Percentiles rank a stretch among this genome's conserved stretches.
Evolutionary conservation across 2,329 filamentous ascomycete genomes (phyloP).

Genomic region (Aschersonia sp.): DNA sequence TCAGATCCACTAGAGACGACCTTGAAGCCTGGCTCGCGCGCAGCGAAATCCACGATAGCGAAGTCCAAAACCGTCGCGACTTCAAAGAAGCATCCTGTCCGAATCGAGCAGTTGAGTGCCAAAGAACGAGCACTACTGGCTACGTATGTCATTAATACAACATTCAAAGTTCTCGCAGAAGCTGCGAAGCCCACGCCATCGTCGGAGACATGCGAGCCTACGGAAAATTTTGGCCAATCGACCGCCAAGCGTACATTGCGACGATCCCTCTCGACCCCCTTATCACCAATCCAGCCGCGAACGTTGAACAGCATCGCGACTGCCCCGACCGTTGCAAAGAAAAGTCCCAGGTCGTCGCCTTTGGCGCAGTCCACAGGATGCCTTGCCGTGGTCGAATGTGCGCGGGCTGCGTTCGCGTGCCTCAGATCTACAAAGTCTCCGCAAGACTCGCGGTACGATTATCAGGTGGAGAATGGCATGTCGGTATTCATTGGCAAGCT

Average conservation of each 20-base stretch:
- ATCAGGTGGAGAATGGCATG: constrained; percentile 63
- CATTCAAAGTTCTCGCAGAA: constrained; percentile 54
- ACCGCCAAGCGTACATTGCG: constrained; percentile 27
- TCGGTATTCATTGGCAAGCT: constrained; percentile 54
- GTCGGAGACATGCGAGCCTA: constrained; percentile 16
- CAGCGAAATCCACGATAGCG: constrained; percentile 11
- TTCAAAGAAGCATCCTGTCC: constrained; percentile 7
- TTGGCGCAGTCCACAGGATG: constrained; percentile 26
- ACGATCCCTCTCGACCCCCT: constrained; percentile 41
- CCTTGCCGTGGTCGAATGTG: constrained; percentile 51
- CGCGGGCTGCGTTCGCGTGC: constrained; percentile 50
- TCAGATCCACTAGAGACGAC: constrained; percentile 11
- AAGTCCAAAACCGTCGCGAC: constrained; percentile 10
- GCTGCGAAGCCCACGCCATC: constrained; percentile 37
- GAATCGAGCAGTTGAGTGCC: constrained; percentile 15
- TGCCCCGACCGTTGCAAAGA: constrained; percentile 27
- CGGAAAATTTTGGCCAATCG: constrained; percentile 19
- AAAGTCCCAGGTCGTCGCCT: constrained; percentile 14
- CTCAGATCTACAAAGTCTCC: constrained; percentile 43
- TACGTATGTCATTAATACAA: constrained; percentile 57
- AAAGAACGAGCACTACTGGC: constrained; percentile 52
- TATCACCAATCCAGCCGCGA: constrained; percentile 47
- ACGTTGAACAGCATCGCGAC: constrained; percentile 46
- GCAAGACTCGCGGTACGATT: constrained; percentile 38
- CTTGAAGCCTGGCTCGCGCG: constrained; percentile 12